phyloP scores from a whole-genome alignment of 2,329 filamentous ascomycete species.

The Alternaria angustiovoidea region DNA sequence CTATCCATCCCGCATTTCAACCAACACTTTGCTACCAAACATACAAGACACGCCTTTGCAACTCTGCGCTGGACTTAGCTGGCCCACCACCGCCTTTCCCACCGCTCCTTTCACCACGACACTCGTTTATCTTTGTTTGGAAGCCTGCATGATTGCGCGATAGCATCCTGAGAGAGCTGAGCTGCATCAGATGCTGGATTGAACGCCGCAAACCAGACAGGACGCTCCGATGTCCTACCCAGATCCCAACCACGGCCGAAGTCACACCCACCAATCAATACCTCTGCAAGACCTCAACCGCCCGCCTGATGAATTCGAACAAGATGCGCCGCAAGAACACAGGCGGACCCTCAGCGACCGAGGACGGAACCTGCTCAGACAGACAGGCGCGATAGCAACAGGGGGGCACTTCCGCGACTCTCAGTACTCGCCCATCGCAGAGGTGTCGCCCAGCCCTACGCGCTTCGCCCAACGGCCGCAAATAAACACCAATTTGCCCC shows the following conservation, averaged over 20 bases:
- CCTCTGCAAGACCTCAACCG: conserved; percentile 68
- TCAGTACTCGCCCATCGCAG: conserved; percentile 63
- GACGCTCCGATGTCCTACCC: conserved; percentile 58
- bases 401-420: conserved; percentile 50
- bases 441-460: conserved; percentile 60
- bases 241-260: conserved; percentile 57
- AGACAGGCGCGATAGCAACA: conserved; percentile 53
- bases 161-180: conserved; percentile 35
- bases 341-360: conserved; percentile 59
- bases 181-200: conserved; percentile 41
- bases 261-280: conserved; percentile 69
- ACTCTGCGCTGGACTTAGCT: conserved; percentile 2
- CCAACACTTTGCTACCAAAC: conserved; percentile 10
- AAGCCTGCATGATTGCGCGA: conserved; percentile 29
- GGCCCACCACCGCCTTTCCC: not conserved
- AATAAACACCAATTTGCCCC: conserved; percentile 48
- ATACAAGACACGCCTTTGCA: conserved; percentile 12
- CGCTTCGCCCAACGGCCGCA: conserved; percentile 39
- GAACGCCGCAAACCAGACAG: conserved; percentile 35
- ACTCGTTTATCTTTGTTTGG: conserved; percentile 14
- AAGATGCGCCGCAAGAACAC: conserved; percentile 41
- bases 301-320: conserved; percentile 47
- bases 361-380: conserved; percentile 57
- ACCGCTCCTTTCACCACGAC: conserved; percentile 10
- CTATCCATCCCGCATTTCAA: conserved; percentile 18